These are phyloP conservation scores for Vaccinium macrocarpon DNA, from an alignment of 148 eudicot genomes.

Conservation along the genomic window DNA sequence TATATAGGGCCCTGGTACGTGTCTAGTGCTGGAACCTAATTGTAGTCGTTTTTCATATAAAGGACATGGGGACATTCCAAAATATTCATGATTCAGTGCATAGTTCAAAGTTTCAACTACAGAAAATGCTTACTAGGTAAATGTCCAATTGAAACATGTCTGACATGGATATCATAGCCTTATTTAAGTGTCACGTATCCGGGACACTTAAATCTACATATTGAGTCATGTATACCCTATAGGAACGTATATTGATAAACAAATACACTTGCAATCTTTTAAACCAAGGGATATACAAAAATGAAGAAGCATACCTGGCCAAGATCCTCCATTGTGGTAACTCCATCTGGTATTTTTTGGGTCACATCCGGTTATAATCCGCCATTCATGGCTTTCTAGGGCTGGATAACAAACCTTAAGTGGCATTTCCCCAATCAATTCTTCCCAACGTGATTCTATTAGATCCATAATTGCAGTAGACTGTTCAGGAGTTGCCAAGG, in stretches of 20 bases:
- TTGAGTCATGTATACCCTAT: not conserved
- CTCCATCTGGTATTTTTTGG: constrained; percentile 98
- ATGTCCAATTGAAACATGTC: not conserved
- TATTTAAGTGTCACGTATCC: not conserved
- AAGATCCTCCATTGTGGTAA: constrained; percentile 95
- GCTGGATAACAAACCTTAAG: constrained; percentile 94
- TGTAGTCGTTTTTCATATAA: not conserved
- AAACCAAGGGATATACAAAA: not conserved
- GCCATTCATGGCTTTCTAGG: constrained; percentile 87
- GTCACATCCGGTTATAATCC: constrained; percentile 88
- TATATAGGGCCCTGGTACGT: not conserved
- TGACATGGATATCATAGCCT: not conserved
- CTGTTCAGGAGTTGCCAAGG: constrained; percentile 79
- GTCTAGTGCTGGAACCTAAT: not conserved
- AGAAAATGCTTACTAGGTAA: not conserved
- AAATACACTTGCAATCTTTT: not conserved
- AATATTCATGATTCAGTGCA: not conserved
- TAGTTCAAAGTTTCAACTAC: not conserved
- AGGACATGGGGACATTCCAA: not conserved
- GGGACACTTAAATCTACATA: not conserved
- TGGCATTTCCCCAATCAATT: constrained; percentile 92
- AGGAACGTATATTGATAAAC: not conserved
- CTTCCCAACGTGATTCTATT: constrained; percentile 87
- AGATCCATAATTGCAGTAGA: constrained; percentile 90
- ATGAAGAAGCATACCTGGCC: constrained; percentile 70